Percentiles rank a stretch among this genome's conserved stretches.
Evolutionary conservation across 176 grass and related monocot species (phyloP).

Genomic region (Lolium perenne): DNA sequence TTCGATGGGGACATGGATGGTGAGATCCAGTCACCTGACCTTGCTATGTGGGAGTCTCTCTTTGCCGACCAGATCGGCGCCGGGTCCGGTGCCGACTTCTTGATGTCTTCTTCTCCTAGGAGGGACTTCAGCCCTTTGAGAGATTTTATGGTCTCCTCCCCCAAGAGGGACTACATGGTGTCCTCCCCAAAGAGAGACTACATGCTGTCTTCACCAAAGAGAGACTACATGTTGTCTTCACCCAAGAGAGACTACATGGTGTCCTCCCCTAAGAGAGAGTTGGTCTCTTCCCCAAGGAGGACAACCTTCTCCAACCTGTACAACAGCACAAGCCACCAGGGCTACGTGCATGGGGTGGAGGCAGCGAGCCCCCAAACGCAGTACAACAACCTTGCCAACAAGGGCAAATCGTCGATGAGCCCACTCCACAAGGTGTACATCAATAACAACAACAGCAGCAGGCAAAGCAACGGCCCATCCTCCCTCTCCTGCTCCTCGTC

Average conservation of each 20-base stretch:
- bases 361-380: conserved; percentile 9
- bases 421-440: conserved; percentile 63
- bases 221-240: conserved; percentile 54
- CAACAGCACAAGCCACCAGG: conserved; percentile 15
- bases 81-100: conserved; percentile 45
- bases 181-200: conserved; percentile 62
- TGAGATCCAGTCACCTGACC: conserved; percentile 70
- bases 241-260: conserved; percentile 67
- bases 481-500: conserved; percentile 52
- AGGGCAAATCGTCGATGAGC: conserved; percentile 53
- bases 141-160: conserved; percentile 58
- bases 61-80: conserved; percentile 61
- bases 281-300: conserved; percentile 48
- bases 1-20: conserved; percentile 54
- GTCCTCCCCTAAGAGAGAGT: conserved; percentile 54
- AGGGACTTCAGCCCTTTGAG: conserved; percentile 59
- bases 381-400: conserved; percentile 37
- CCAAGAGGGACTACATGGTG: conserved; percentile 61
- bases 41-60: conserved; percentile 64
- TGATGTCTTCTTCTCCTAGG: conserved; percentile 63
- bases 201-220: conserved; percentile 60
- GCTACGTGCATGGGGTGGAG: conserved; percentile 40
- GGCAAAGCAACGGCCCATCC: conserved; percentile 36
- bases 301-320: conserved; percentile 49
- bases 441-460: conserved; percentile 41